Evolutionary conservation across 2,329 filamentous ascomycete species (phyloP).

Genomic region (Sclerotiophoma versabilis): DNA sequence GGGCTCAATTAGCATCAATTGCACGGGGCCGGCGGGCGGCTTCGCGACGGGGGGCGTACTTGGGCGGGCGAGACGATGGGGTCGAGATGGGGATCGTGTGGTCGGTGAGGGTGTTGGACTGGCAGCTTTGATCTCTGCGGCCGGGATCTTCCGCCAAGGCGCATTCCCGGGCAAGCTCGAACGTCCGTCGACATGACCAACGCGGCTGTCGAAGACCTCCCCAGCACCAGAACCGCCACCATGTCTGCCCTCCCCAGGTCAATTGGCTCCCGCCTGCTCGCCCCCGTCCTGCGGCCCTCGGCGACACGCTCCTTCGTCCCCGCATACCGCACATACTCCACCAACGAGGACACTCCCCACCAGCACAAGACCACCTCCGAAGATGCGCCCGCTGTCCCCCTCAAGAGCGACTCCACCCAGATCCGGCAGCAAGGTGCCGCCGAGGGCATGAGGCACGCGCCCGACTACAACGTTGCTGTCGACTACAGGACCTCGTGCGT

Average conservation of each 20-base stretch:
- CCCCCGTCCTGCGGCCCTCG: conserved; percentile 40
- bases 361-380: conserved; percentile 43
- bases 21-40: conserved; percentile 18
- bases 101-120: conserved; percentile 40
- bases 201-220: conserved; percentile 18
- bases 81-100: conserved; percentile 42
- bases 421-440: conserved; percentile 59
- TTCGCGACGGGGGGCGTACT: conserved; percentile 34
- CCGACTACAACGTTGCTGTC: conserved; percentile 79
- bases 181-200: conserved; percentile 33
- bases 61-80: conserved; percentile 47
- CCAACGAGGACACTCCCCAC: conserved; percentile 31
- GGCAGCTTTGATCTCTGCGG: conserved; percentile 41
- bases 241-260: conserved; percentile 52
- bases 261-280: conserved; percentile 52
- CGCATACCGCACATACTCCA: conserved; percentile 43
- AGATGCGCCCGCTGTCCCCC: conserved; percentile 47
- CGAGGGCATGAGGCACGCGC: conserved; percentile 69
- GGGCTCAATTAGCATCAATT: conserved; percentile 49
- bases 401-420: conserved; percentile 55
- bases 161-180: conserved; percentile 24
- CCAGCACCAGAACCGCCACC: conserved; percentile 29
- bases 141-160: conserved; percentile 27
- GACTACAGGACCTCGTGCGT: conserved; percentile 92
- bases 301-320: conserved; percentile 32